Evolutionary conservation across 768 basidiomycete genomes (phyloP).

Genomic region (Tremella fuciformis): DNA sequence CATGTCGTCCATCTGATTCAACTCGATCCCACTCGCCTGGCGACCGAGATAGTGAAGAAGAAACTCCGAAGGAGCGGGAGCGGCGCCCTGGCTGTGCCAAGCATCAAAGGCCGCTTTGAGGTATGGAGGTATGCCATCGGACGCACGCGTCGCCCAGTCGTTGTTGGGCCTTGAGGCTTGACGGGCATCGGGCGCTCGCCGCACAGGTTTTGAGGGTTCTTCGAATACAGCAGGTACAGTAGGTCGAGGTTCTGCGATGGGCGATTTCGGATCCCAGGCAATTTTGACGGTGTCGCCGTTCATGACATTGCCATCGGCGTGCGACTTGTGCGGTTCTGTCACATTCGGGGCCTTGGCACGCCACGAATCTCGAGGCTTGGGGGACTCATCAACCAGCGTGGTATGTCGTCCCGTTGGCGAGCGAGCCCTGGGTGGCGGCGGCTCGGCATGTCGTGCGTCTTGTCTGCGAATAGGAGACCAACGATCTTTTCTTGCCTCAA

Average conservation of each 20-base stretch:
- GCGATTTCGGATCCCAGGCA: not conserved
- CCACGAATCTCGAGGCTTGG: constrained; percentile 3
- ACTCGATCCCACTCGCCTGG: constrained; percentile 21
- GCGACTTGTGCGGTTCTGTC: too few relatives aligned
- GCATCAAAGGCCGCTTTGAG: constrained; percentile 37
- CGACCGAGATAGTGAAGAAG: constrained; percentile 39
- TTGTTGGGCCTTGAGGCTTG: not conserved
- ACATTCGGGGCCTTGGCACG: not conserved
- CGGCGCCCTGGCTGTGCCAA: constrained; percentile 29
- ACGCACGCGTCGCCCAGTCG: not conserved
- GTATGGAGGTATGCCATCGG: constrained; percentile 35
- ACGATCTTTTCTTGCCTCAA: not conserved
- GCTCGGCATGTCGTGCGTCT: too few relatives aligned
- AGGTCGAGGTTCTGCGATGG: not conserved
- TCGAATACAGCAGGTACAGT: not conserved
- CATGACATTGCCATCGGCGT: too few relatives aligned
- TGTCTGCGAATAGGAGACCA: not conserved
- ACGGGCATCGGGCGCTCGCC: not conserved
- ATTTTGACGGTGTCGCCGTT: too few relatives aligned
- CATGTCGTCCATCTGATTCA: constrained; percentile 20
- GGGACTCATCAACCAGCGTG: too few relatives aligned
- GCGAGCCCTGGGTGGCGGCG: too few relatives aligned
- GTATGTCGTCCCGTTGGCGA: too few relatives aligned
- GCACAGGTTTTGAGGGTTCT: not conserved
- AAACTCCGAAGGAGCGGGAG: constrained; percentile 31